Conservation (phyloP, 805 yeast species). For the Torulaspora quercuum region DNA sequence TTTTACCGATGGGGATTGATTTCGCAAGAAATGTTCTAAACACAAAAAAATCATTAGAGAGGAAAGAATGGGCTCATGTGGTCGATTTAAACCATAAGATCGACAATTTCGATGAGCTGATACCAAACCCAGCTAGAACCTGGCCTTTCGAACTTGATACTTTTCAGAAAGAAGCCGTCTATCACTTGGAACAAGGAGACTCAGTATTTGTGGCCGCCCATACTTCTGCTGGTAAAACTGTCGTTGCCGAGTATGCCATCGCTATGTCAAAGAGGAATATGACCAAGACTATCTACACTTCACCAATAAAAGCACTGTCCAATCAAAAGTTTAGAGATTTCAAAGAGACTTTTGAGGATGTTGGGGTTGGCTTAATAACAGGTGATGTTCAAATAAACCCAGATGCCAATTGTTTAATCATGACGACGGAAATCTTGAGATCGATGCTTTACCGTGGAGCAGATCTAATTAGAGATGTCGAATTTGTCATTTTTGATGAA, state of each 20-base stretch:
- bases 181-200: conserved; percentile 94
- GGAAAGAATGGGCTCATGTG: conserved; percentile 88
- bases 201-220: conserved; percentile 99
- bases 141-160: conserved; percentile 96
- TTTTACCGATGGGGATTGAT: conserved; percentile 49
- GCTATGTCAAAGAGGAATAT: conserved; percentile 94
- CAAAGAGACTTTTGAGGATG: conserved; percentile 69
- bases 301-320: conserved; percentile 88
- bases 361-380: conserved; percentile 90
- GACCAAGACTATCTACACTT: conserved; percentile 95
- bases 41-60: conserved; percentile 29
- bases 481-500: conserved; percentile 95
- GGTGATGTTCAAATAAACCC: conserved; percentile 98
- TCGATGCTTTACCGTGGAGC: conserved; percentile 97
- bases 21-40: conserved; percentile 42
- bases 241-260: conserved; percentile 96
- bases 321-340: conserved; percentile 90
- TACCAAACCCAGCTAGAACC: conserved; percentile 87
- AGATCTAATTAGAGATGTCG: conserved; percentile 93
- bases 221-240: conserved; percentile 98
- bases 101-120: conserved; percentile 79
- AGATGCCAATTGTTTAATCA: conserved; percentile 90
- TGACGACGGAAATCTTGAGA: conserved; percentile 96
- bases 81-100: conserved; percentile 82
- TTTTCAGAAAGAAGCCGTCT: conserved; percentile 95